Conservation (phyloP, 257 asterid genomes). For the Agastache rugosa region DNA sequence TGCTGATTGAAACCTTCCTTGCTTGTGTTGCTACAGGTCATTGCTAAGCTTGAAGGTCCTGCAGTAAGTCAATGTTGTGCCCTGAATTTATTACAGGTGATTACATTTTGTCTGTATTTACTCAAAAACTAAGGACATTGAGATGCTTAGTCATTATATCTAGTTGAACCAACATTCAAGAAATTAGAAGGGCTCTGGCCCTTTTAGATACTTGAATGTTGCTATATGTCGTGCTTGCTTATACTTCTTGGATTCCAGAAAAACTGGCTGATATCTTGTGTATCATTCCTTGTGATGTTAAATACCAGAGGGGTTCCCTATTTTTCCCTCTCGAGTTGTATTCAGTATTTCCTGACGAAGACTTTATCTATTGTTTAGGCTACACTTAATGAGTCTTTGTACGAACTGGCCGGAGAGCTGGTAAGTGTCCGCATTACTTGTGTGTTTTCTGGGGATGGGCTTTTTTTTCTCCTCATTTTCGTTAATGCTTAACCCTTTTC, state of each 20-base stretch:
- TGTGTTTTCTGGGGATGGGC: conserved; percentile 30
- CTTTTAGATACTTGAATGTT: conserved; percentile 25
- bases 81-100: conserved; percentile 93
- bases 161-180: conserved; percentile 8
- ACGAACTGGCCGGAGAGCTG: conserved; percentile 99
- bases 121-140: conserved; percentile 17
- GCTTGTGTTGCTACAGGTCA: conserved; percentile 71
- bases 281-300: conserved; percentile 30
- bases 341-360: conserved; percentile 41
- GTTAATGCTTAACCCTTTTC: conserved; percentile 19
- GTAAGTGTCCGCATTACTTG: conserved; percentile 48
- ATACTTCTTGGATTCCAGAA: conserved; percentile 8
- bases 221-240: conserved; percentile 6
- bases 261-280: conserved; percentile 26
- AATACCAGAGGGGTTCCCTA: conserved; percentile 5
- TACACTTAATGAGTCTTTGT: conserved; percentile 89
- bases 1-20: conserved; percentile 41
- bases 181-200: not conserved
- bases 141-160: conserved; percentile 7
- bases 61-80: conserved; percentile 98
- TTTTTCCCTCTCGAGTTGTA: conserved; percentile 29
- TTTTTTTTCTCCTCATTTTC: conserved; percentile 25
- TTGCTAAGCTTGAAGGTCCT: conserved; percentile 98
- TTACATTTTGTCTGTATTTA: conserved; percentile 27
- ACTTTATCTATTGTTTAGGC: conserved; percentile 67